Evolutionary conservation across 1,284 basidiomycete species (phyloP).

Genomic region (Flammula alnicola): DNA sequence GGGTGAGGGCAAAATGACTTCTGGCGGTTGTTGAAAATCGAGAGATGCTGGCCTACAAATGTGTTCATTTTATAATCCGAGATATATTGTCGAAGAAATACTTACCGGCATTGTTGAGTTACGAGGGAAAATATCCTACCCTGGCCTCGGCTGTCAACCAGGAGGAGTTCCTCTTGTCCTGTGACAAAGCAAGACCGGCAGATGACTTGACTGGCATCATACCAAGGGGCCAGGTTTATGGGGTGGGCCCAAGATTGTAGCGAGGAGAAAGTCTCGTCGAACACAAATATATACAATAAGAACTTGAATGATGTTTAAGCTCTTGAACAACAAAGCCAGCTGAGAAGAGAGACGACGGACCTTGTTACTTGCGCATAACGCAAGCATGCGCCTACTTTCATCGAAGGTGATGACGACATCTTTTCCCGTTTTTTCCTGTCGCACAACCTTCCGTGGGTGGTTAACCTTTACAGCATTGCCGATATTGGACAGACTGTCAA

Average conservation of each 20-base stretch:
- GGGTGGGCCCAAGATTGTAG: slow-evolving; percentile 30
- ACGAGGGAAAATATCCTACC: slow-evolving; percentile 55
- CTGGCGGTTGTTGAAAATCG: slow-evolving; percentile 39
- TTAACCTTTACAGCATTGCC: slow-evolving; percentile 33
- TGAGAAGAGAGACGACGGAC: slow-evolving; percentile 26
- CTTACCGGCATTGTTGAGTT: slow-evolving; percentile 55
- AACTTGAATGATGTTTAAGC: slow-evolving; percentile 29
- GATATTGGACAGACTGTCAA: slow-evolving; percentile 40
- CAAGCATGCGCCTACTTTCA: slow-evolving; percentile 51
- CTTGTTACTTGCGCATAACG: slow-evolving; percentile 45
- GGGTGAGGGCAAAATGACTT: slow-evolving; percentile 46
- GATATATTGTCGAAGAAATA: too few species aligned
- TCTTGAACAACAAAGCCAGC: background rate
- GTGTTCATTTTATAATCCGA: too few species aligned
- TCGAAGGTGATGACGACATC: slow-evolving; percentile 51
- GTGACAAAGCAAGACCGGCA: slow-evolving; percentile 5
- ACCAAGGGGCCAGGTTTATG: slow-evolving; percentile 51
- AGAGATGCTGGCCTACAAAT: slow-evolving; percentile 58
- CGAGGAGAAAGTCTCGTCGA: slow-evolving; percentile 46
- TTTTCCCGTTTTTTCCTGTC: slow-evolving; percentile 49
- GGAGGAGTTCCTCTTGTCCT: slow-evolving; percentile 52
- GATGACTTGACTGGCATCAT: slow-evolving; percentile 27
- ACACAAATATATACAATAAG: slow-evolving; percentile 47
- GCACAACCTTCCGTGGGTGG: slow-evolving; percentile 36
- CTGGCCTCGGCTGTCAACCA: slow-evolving; percentile 46